Base-by-base conservation (phyloP, 768 basidiomycete species). In the Pleurotus citrinopileatus region DNA sequence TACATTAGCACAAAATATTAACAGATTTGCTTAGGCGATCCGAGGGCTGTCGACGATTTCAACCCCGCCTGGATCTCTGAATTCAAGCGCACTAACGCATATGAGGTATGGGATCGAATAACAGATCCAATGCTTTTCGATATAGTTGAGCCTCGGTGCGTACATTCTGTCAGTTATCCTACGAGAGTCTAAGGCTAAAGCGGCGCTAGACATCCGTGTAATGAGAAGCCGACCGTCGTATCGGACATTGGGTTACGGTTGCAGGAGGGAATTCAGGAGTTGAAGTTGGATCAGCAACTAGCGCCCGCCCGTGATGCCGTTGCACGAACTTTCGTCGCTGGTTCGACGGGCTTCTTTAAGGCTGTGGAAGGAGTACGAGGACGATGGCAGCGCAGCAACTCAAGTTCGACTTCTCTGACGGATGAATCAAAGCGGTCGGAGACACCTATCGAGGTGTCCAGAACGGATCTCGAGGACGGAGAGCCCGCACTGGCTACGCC, bases 71-170 rank as follows among this genome's bases (percentile, higher is more conserved):
- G 94, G 91, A 81, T 98, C 22, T 73, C 83, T 1, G 92, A 93
- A 61, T 97, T 98, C 71, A 89, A 83, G 68, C 79, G 78, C 60
- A 95, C 96, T 23, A 83, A 87, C 60, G 94, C 94, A 0, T 95
- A 85, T 66, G 84, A 89, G 52, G 82, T 92, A 2, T 99, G 97
- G 97, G 84, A 98, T 46, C 75, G 82, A 42, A 82, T 85, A 36
- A 98, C 97, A 1, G 97, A 99, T 68, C 89, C 93, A 1, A 74
- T 93, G 57, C 71, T 98, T 9, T 99, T 99, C 64, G 97, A 99
- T 65, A 91, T 98, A 44, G 82, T 96, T 52, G 97, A 99, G 67
- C 91, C 96, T 29, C 78, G 91, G 93, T 94, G 57, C 23, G 74
- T 65, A 13, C 59, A 15, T 15, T 32, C 7, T 40, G 38, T 34